These are phyloP conservation scores for Citrus inodora DNA, from an alignment of 345 rosid species.

Conservation along the genomic window DNA sequence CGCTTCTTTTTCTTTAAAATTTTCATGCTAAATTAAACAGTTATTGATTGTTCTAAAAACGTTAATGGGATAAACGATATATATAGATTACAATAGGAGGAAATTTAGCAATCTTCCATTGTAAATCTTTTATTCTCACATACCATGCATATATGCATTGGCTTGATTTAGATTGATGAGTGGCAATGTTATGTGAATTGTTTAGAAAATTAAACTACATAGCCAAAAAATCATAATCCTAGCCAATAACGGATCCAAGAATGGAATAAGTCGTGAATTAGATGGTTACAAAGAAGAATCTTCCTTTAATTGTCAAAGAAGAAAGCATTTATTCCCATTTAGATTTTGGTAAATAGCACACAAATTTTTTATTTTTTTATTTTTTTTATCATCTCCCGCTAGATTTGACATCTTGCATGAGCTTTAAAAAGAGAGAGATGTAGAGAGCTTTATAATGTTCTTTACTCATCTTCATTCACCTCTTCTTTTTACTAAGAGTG, in stretches of 20 bases:
- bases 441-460: slow-evolving; percentile 1
- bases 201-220: background rate
- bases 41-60: no score
- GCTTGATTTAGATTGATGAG: background rate
- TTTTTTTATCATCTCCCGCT: slow-evolving; percentile 15
- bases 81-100: no score
- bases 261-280: slow-evolving; percentile 2
- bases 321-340: slow-evolving; percentile 73
- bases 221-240: background rate
- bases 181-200: background rate
- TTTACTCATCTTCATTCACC: slow-evolving; percentile 18
- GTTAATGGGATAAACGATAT: no score
- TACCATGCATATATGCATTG: slow-evolving; percentile 2
- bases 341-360: slow-evolving; percentile 19
- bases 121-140: background rate
- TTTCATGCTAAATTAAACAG: no score
- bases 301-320: slow-evolving; percentile 69
- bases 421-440: slow-evolving; percentile 3
- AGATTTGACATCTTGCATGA: slow-evolving; percentile 20
- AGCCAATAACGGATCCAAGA: slow-evolving; percentile 1
- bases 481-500: slow-evolving; percentile 12
- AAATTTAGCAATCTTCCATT: no score
- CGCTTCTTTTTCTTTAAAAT: no score
- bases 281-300: slow-evolving; percentile 30
- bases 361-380: background rate